Conservation (phyloP, 2,329 filamentous ascomycete species). For the Sclerotinia trifoliorum region DNA sequence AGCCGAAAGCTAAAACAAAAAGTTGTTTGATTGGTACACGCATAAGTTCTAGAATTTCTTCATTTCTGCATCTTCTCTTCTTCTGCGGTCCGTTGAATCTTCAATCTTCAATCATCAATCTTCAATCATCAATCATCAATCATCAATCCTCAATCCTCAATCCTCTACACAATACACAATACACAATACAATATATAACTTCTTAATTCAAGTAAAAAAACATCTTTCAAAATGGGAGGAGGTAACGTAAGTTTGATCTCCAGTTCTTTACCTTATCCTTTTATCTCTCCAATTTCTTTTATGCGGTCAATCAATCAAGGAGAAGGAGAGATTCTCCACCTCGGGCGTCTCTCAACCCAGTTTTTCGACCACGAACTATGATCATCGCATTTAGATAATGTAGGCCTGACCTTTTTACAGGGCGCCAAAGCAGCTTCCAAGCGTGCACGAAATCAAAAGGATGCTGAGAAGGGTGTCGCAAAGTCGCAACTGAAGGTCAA, state of each 20-base stretch:
- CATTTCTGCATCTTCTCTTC: neutral
- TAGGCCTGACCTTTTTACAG: slow-evolving; percentile 39
- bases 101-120: neutral
- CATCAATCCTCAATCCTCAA: neutral
- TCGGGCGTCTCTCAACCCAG: slow-evolving; percentile 6
- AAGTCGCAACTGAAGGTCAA: slow-evolving; percentile 73
- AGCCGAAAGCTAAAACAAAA: neutral
- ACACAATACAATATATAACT: slow-evolving; percentile 14
- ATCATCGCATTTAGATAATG: slow-evolving; percentile 14
- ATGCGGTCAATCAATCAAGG: neutral
- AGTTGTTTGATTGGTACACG: slow-evolving; percentile 3
- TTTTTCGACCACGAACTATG: slow-evolving; percentile 3
- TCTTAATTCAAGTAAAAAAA: neutral
- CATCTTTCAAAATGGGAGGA: slow-evolving; percentile 25
- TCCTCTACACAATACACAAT: too few relatives aligned
- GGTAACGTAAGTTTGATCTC: slow-evolving; percentile 24
- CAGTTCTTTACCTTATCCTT: neutral
- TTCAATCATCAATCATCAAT: neutral
- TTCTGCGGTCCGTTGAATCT: neutral
- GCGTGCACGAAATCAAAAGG: slow-evolving; percentile 69
- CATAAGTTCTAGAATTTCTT: slow-evolving; percentile 9
- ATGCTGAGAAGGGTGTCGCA: slow-evolving; percentile 49
- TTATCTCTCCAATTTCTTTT: neutral
- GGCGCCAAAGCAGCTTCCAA: slow-evolving; percentile 69
- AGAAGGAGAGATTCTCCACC: slow-evolving; percentile 5